Evolutionary conservation across 257 asterid genomes (phyloP).

Genomic region (Mentha longifolia): DNA sequence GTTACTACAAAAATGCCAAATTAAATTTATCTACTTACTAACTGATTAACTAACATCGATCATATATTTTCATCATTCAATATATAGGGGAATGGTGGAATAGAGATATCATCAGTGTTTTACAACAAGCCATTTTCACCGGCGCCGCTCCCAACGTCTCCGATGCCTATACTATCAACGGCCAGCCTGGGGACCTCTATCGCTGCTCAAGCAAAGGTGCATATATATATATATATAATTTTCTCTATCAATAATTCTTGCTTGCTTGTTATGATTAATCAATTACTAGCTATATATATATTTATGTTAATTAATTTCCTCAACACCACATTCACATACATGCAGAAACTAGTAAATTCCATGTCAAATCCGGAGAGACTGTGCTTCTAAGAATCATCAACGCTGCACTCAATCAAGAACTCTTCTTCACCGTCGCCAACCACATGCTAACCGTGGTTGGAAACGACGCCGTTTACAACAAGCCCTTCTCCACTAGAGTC

Average conservation of each 20-base stretch:
- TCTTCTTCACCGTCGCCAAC: slow-evolving; percentile 63
- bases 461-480: slow-evolving; percentile 57
- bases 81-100: slow-evolving; percentile 86
- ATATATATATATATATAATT: background rate
- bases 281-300: no score
- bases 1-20: background rate
- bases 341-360: slow-evolving; percentile 49
- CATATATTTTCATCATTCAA: background rate
- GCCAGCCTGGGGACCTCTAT: slow-evolving; percentile 77
- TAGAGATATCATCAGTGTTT: slow-evolving; percentile 55
- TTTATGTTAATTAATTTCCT: no score
- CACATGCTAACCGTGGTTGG: slow-evolving; percentile 65
- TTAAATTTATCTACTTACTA: background rate
- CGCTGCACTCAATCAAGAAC: slow-evolving; percentile 75
- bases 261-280: background rate
- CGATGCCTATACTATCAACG: slow-evolving; percentile 81
- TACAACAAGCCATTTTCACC: slow-evolving; percentile 55
- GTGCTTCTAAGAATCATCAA: slow-evolving; percentile 62
- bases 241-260: background rate
- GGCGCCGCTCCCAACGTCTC: slow-evolving; percentile 82
- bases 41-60: background rate
- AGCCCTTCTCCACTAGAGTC: slow-evolving; percentile 51
- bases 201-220: slow-evolving; percentile 58
- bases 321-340: no score
- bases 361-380: slow-evolving; percentile 53